phyloP scores from a whole-genome alignment of 495 filamentous ascomycete species.

The Xylaria sp. region DNA sequence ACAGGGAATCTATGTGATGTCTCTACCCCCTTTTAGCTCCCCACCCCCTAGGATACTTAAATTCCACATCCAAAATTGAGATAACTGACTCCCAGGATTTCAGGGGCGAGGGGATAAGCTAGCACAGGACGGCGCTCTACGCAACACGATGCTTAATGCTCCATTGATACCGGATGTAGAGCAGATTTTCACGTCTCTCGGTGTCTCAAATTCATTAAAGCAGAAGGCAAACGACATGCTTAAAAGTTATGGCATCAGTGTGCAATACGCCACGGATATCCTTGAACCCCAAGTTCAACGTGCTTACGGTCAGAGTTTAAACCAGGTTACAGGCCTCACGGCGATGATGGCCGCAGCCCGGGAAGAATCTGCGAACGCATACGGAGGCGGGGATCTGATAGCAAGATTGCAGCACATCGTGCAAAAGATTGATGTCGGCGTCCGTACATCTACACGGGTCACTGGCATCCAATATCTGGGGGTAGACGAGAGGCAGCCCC shows the following conservation, averaged over 20 bases:
- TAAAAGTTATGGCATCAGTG: conserved; percentile 29
- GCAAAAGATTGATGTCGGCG: conserved; percentile 4
- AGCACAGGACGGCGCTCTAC: conserved; percentile 27
- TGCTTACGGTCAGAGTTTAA: conserved; percentile 43
- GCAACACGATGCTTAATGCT: conserved; percentile 23
- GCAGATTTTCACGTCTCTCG: conserved; percentile 32
- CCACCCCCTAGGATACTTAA: background rate
- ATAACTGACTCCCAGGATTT: background rate
- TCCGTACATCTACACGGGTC: conserved; percentile 32
- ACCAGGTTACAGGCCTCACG: conserved; percentile 28
- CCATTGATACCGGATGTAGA: conserved; percentile 26
- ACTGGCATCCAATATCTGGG: conserved; percentile 26
- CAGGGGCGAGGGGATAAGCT: conserved; percentile 28
- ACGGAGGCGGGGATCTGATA: conserved; percentile 34
- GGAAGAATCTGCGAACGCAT: conserved; percentile 34
- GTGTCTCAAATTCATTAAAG: conserved; percentile 24
- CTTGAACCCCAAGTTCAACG: conserved; percentile 61
- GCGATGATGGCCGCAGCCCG: conserved; percentile 32
- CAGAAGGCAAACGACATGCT: conserved; percentile 24
- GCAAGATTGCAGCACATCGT: conserved; percentile 34
- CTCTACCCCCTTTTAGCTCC: background rate
- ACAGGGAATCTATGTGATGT: background rate
- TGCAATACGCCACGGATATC: conserved; percentile 32
- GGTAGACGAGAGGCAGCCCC: conserved; percentile 20
- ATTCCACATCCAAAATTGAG: background rate